Conservation (phyloP, 2,329 filamentous ascomycete genomes). For the Aspergillus fructus region DNA sequence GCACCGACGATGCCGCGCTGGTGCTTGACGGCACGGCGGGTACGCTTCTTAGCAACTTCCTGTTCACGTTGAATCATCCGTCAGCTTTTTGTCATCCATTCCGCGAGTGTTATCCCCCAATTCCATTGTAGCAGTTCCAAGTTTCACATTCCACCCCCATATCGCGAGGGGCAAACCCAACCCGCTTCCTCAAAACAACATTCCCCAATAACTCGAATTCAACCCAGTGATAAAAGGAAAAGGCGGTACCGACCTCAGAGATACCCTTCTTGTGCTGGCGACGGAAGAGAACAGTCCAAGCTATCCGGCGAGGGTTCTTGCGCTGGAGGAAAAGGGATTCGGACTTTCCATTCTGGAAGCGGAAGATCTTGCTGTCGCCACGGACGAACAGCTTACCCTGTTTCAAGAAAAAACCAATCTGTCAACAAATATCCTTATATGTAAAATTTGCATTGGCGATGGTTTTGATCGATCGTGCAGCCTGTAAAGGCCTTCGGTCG, state of each 20-base stretch:
- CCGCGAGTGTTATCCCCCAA: not conserved
- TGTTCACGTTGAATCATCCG: constrained; percentile 49
- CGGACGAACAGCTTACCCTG: constrained; percentile 99
- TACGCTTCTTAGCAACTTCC: constrained; percentile 99
- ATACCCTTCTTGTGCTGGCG: constrained; percentile 99
- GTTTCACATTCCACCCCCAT: not conserved
- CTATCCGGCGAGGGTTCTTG: constrained; percentile 99
- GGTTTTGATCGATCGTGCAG: not conserved
- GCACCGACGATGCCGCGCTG: constrained; percentile 99
- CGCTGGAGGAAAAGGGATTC: constrained; percentile 99
- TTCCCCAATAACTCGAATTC: constrained; percentile 19
- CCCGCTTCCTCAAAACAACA: constrained; percentile 9
- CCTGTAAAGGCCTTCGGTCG: not conserved
- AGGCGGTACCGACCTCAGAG: constrained; percentile 80
- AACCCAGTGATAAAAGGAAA: constrained; percentile 16
- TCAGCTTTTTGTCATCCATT: constrained; percentile 25
- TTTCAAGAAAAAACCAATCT: constrained; percentile 31
- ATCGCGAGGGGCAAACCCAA: not conserved
- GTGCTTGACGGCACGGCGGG: constrained; percentile 95
- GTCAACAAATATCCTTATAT: constrained; percentile 25
- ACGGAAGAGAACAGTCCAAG: constrained; percentile 97
- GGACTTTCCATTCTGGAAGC: constrained; percentile 99
- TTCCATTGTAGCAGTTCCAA: not conserved
- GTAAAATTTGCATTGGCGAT: not conserved
- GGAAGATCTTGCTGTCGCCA: constrained; percentile 99